Evolutionary conservation across 352 stramenopile species (phyloP).

Genomic region (Blastocystis sp.): DNA sequence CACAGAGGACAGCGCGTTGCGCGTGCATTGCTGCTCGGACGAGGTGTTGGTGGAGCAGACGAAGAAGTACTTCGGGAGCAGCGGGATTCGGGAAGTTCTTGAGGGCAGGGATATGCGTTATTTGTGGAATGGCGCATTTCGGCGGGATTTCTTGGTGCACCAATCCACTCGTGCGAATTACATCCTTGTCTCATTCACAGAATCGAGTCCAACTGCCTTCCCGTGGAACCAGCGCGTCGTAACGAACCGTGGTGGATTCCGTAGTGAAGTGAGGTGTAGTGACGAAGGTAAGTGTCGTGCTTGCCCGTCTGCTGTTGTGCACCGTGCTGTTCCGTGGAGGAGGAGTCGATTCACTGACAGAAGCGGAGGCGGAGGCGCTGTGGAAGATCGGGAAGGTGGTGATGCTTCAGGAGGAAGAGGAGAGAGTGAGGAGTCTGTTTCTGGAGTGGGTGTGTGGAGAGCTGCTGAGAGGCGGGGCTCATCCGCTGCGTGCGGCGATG

Average conservation of each 20-base stretch:
- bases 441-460: neutral
- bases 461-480: neutral
- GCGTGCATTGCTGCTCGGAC: neutral
- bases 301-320: neutral
- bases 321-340: neutral
- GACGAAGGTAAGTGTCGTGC: neutral
- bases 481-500: neutral
- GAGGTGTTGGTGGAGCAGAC: neutral
- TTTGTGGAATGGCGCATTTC: slow-evolving; percentile 18
- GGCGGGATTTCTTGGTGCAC: neutral
- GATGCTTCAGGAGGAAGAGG: neutral
- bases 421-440: neutral
- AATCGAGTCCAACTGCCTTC: too few relatives aligned
- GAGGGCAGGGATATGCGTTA: neutral
- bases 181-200: neutral
- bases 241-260: neutral
- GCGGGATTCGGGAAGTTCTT: neutral
- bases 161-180: neutral
- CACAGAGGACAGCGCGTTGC: neutral
- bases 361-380: neutral
- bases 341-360: neutral
- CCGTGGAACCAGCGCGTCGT: too few relatives aligned
- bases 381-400: neutral
- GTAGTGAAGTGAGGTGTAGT: too few relatives aligned
- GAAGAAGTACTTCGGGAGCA: neutral